Conservation (phyloP, 306 rosid genomes). For the Mimosa pudica region DNA sequence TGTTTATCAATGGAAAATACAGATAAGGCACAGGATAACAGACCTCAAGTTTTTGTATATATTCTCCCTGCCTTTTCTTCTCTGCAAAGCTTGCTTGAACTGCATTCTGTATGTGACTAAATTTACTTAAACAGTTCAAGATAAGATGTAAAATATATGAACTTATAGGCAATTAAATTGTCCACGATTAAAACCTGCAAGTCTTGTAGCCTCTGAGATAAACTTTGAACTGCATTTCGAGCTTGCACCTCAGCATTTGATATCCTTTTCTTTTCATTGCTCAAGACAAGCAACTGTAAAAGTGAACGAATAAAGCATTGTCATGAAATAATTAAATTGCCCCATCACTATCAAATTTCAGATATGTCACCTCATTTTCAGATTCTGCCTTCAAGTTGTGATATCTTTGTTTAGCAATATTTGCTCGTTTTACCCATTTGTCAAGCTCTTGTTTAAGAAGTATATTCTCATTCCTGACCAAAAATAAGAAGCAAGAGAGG, state of each 20-base stretch:
- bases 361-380: conserved; percentile 32
- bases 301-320: not conserved
- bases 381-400: conserved; percentile 31
- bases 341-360: not conserved
- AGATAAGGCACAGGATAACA: conserved; percentile 3
- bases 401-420: conserved; percentile 23
- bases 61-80: conserved; percentile 37
- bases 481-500: not conserved
- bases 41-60: conserved; percentile 34
- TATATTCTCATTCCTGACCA: conserved; percentile 36
- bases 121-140: not conserved
- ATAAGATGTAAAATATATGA: conserved; percentile 5
- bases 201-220: conserved; percentile 31
- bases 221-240: conserved; percentile 16
- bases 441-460: conserved; percentile 32
- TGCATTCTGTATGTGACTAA: conserved; percentile 20
- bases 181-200: conserved; percentile 37
- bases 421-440: conserved; percentile 30
- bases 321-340: conserved; percentile 7
- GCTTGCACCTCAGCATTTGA: conserved; percentile 40
- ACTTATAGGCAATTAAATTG: not conserved
- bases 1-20: not conserved
- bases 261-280: conserved; percentile 33
- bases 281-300: conserved; percentile 30
- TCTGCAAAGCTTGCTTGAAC: conserved; percentile 30